Conservation (phyloP, 2,329 filamentous ascomycete species). For the Xylariales sp. region DNA sequence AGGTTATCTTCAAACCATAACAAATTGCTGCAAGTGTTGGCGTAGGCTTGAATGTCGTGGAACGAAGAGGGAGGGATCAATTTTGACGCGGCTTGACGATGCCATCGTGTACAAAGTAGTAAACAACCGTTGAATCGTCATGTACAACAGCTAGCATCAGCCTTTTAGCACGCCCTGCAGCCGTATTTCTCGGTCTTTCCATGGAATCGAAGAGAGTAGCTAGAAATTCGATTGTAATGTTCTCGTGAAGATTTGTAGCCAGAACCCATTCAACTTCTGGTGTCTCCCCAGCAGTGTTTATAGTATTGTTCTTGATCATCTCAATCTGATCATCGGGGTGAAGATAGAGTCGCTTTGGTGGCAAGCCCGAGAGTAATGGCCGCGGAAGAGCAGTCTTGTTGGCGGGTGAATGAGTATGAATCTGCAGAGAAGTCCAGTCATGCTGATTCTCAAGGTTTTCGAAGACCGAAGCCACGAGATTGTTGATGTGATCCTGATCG, state of each 20-base stretch:
- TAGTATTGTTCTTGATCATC: slow-evolving; percentile 58
- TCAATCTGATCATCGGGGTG: slow-evolving; percentile 80
- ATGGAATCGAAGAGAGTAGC: slow-evolving; percentile 66
- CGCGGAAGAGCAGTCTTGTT: slow-evolving; percentile 42
- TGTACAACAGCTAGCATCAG: slow-evolving; percentile 71
- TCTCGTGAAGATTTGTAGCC: slow-evolving; percentile 67
- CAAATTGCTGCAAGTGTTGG: neutral
- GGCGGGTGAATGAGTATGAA: slow-evolving; percentile 41
- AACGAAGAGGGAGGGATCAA: slow-evolving; percentile 34
- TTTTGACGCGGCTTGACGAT: slow-evolving; percentile 83
- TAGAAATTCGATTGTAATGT: slow-evolving; percentile 63
- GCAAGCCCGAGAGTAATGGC: slow-evolving; percentile 66
- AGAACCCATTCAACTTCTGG: slow-evolving; percentile 72
- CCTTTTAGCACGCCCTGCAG: slow-evolving; percentile 54
- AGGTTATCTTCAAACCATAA: slow-evolving; percentile 62
- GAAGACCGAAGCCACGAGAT: slow-evolving; percentile 56
- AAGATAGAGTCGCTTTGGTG: slow-evolving; percentile 68
- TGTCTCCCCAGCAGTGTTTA: slow-evolving; percentile 41
- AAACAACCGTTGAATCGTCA: slow-evolving; percentile 77
- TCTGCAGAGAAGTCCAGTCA: slow-evolving; percentile 61
- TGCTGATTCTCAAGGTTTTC: slow-evolving; percentile 73
- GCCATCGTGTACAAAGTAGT: slow-evolving; percentile 83
- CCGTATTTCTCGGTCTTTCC: slow-evolving; percentile 36
- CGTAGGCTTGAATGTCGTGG: neutral
- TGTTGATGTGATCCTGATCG: slow-evolving; percentile 19